Evolutionary conservation across 1,139 yeast genomes (phyloP).

Genomic region (Suhomyces wounanorum): DNA sequence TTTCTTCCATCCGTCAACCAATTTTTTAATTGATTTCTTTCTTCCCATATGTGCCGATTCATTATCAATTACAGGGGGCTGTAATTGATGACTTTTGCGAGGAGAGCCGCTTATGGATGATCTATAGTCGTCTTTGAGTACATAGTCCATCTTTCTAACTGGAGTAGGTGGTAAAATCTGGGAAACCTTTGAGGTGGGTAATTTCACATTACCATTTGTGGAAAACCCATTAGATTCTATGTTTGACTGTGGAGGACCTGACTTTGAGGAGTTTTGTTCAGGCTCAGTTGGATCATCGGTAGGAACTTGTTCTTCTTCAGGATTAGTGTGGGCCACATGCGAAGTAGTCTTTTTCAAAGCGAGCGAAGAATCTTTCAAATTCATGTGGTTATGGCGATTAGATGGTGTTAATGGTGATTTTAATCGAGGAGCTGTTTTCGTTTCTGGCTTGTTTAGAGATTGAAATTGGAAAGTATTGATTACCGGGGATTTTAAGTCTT

Average conservation of each 20-base stretch:
- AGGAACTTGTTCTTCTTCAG: not conserved
- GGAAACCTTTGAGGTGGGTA: constrained; percentile 50
- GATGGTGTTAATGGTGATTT: constrained; percentile 10
- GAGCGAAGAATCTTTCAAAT: constrained; percentile 44
- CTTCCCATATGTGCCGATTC: constrained; percentile 24
- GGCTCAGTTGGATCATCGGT: not conserved
- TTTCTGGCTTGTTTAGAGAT: not conserved
- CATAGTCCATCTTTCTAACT: constrained; percentile 58
- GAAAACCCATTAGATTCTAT: constrained; percentile 42
- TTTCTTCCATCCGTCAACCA: constrained; percentile 48
- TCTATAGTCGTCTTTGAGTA: constrained; percentile 15
- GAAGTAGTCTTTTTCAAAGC: constrained; percentile 37
- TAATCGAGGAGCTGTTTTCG: not conserved
- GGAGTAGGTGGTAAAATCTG: constrained; percentile 67
- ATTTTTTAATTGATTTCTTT: constrained; percentile 39
- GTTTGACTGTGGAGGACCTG: not conserved
- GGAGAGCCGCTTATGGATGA: constrained; percentile 11
- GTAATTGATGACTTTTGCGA: constrained; percentile 3
- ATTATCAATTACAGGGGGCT: constrained; percentile 7
- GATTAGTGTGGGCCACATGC: not conserved
- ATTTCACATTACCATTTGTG: constrained; percentile 49
- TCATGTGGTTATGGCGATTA: constrained; percentile 40
- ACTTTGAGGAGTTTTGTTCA: not conserved
- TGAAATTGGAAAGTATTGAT: constrained; percentile 10
- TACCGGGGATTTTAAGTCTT: constrained; percentile 11